Base-by-base conservation (phyloP, 2,329 filamentous ascomycete species). In the Ophiocordyceps robertsii region DNA sequence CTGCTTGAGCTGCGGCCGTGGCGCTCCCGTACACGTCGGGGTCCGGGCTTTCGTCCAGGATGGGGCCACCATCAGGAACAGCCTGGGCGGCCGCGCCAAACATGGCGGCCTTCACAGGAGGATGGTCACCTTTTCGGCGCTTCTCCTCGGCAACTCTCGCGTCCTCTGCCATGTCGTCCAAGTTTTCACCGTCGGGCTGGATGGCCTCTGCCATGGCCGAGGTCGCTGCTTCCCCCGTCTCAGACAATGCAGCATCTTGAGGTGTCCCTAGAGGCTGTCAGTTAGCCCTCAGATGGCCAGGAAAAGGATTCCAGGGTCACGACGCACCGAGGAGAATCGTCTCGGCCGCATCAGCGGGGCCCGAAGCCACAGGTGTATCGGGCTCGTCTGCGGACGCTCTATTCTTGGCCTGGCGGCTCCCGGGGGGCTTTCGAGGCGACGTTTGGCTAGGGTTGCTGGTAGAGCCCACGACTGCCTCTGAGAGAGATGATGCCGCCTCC, bases 21-120 rank as follows among this genome's bases (percentile, higher is more conserved):
- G 65, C 61, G 44, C 56, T 64, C 2, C 60, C 58, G 16, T 57
- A 43, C 4, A 47, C 38, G 31, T 67, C 60, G 1, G 59, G 53
- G 31, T 66, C 63, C 17, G 59, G 58, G 37, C 62, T 57, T 3
- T 60, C 54, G 36, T 72, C 71, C 17, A 75, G 49, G n/a, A 75
- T 64, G 12, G 67, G 66, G 44, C 65, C 56, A 31, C 67, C 63
- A 30, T 62, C 65, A 7, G 72, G 64, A 0, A 71, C 70, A 9
- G 63, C 62, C 46, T 73, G 67, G 3, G 72, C 72, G 1, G 66
- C 67, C 14, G 67, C 71, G 39, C 72, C 72, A 30, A 75, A 64
- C 33, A 72, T 59, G 7, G 62, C 68, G 5, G 67, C 61, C 50
- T 71, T 72, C 39, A 73, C 56, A 5, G 56, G 50, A 3, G 57